Conservation (phyloP, 177 flowering plant species). For the Telopea speciosissima region DNA sequence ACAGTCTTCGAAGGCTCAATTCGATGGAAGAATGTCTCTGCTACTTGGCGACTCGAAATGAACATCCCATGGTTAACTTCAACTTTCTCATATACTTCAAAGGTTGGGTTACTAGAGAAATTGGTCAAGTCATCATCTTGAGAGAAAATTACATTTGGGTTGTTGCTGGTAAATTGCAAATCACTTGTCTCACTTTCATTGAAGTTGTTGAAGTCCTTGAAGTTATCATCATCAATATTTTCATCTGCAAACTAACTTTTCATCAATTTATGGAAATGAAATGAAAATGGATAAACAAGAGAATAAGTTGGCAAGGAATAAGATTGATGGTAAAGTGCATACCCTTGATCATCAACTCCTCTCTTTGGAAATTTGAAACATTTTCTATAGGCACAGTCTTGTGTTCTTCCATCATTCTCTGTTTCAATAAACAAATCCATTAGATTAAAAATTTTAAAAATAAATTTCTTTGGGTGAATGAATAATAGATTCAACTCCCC, state of each 20-base stretch:
- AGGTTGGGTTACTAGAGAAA: constrained; percentile 34
- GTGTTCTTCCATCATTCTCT: constrained; percentile 47
- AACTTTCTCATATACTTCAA: constrained; percentile 49
- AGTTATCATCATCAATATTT: constrained; percentile 11
- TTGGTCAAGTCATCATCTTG: constrained; percentile 33
- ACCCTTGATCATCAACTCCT: constrained; percentile 41
- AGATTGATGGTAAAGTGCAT: background rate
- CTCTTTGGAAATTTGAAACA: constrained; percentile 35
- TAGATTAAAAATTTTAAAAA: background rate
- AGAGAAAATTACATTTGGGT: constrained; percentile 29
- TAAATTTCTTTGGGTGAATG: background rate
- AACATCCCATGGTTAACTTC: constrained; percentile 68
- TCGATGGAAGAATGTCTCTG: constrained; percentile 69
- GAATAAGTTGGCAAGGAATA: background rate
- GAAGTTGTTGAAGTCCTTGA: constrained; percentile 16
- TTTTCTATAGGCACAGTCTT: constrained; percentile 48
- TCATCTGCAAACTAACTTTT: constrained; percentile 26
- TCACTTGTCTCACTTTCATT: constrained; percentile 25
- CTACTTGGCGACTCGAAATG: constrained; percentile 47
- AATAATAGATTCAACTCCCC: too few species aligned
- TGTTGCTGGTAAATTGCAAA: constrained; percentile 35
- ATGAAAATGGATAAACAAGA: background rate
- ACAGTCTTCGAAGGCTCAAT: constrained; percentile 62
- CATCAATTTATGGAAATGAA: constrained; percentile 3
- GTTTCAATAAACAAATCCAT: constrained; percentile 6